phyloP scores from a whole-genome alignment of 345 rosid genomes.

The Firmiana major region DNA sequence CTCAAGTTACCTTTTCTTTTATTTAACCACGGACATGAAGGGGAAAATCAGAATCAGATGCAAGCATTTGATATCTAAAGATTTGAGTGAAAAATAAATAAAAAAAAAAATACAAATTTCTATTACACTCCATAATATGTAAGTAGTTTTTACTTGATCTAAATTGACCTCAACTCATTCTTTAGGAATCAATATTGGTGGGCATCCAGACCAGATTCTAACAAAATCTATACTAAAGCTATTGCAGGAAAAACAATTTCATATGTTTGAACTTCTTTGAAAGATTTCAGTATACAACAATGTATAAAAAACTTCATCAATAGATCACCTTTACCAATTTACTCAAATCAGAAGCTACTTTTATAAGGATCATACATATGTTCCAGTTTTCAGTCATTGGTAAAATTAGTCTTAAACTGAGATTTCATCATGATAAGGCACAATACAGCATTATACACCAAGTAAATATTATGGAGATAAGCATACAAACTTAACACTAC shows the following conservation, averaged over 20 bases:
- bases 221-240: neutral
- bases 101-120: neutral
- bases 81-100: neutral
- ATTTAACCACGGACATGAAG: neutral
- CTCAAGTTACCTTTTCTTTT: neutral
- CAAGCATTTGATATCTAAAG: neutral
- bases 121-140: neutral
- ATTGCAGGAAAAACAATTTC: neutral
- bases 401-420: neutral
- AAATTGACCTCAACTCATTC: neutral
- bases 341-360: neutral
- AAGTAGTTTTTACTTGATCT: neutral
- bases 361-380: neutral
- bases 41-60: neutral
- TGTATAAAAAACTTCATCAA: neutral
- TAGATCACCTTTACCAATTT: neutral
- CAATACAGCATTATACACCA: neutral
- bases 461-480: neutral
- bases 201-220: neutral
- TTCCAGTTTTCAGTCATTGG: neutral
- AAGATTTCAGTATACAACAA: neutral
- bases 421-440: slow-evolving; percentile 4
- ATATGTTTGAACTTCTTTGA: neutral
- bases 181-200: neutral
- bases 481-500: neutral